Evolutionary conservation across 768 basidiomycete species (phyloP).

Genomic region (Pilatotrama ljubarskyi): DNA sequence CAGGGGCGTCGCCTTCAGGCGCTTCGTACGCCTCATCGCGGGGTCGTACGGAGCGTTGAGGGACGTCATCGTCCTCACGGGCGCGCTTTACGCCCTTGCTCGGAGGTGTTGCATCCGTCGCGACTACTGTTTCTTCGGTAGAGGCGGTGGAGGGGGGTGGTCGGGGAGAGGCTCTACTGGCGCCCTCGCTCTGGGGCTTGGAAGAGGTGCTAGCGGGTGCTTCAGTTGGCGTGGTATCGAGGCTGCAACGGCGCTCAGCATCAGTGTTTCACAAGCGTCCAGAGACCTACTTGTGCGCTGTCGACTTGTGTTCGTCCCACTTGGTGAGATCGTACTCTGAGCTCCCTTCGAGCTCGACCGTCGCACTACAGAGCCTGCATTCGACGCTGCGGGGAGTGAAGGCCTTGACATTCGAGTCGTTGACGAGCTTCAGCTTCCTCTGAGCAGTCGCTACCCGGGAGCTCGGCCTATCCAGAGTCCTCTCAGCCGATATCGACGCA

Average conservation of each 20-base stretch:
- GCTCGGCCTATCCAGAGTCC: conserved; percentile 42
- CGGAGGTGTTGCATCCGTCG: conserved; percentile 28
- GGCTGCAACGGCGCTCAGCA: neutral
- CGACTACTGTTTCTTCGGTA: conserved; percentile 41
- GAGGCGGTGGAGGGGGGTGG: conserved; percentile 31
- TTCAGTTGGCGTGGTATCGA: neutral
- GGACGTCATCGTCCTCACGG: conserved; percentile 47
- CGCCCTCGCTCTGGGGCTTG: conserved; percentile 9
- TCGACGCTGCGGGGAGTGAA: conserved; percentile 48
- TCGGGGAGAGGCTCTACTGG: neutral
- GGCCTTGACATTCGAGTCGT: conserved; percentile 59
- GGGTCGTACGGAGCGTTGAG: conserved; percentile 50
- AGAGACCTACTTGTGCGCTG: conserved; percentile 41
- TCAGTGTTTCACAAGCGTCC: too few species aligned
- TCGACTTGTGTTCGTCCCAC: conserved; percentile 64
- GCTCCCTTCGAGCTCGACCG: conserved; percentile 46
- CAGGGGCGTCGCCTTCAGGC: conserved; percentile 46
- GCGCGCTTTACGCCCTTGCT: conserved; percentile 46
- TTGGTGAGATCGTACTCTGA: conserved; percentile 58
- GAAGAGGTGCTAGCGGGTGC: conserved; percentile 1
- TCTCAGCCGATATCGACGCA: neutral
- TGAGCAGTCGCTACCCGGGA: conserved; percentile 62
- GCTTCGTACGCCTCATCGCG: conserved; percentile 49
- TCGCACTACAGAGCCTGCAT: conserved; percentile 52
- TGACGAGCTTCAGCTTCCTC: conserved; percentile 60